Evolutionary conservation across 805 yeast genomes (phyloP), one percentile per base, ranked within the genome.

Genomic region (Starmera pachycereana): DNA sequence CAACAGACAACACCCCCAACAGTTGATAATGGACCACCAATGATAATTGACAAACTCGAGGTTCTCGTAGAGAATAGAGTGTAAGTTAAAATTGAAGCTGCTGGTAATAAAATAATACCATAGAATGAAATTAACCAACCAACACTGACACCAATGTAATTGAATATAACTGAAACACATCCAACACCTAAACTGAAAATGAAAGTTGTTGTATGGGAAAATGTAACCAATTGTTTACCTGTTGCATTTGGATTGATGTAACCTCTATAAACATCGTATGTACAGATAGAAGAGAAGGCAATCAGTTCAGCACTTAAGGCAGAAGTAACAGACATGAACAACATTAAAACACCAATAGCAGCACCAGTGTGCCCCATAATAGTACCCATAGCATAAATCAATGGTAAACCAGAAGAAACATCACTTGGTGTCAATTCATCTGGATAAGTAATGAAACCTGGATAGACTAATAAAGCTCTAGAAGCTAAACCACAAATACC

Each of bases 371-470:
- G 58, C n/a, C 72, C 72, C 27, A 67, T 48, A 4, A 67, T 48
- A 39, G 89, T 84, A 16, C 72, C 58, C 43, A 57, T 44, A 2
- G 63, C 66, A 43, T 60, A 61, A 14, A 60, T 52, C 6, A 66
- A 56, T 4, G 68, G 64, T 37, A 66, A 39, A 12, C 69, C 69
- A 2, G 63, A 62, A 38, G 53, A 53, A 29, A 69, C 65, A 41
- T 71, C 71, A 4, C 47, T 55, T 0, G 54, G 40, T 7, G 63
- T 51, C 44, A 72, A 52, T 18, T 40, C 50, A 29, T 58, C 43
- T n/a, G 76, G 76, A 51, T 61, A 71, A 0, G 74, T 68, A 37
- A 54, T 46, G 29, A 60, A 65, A 0, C 44, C 58, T 9, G 67
- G 65, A 33, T 56, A 54, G 4, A 41, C 40, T 31, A 56, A 33